phyloP scores from a whole-genome alignment of 2,329 filamentous ascomycete species.

The Gnomoniopsis sp. region DNA sequence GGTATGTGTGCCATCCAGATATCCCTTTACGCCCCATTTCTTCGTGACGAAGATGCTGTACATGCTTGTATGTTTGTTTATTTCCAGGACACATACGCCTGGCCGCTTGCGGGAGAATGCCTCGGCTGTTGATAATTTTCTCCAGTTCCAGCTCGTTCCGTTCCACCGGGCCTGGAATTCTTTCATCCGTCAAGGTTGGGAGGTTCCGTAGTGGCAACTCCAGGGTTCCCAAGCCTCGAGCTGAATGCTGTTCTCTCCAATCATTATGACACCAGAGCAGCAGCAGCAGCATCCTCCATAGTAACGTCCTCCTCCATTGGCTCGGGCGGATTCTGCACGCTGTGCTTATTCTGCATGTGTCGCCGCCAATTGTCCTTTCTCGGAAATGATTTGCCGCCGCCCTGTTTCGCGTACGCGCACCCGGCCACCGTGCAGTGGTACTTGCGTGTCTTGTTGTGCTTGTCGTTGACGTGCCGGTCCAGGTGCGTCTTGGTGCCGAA shows the following conservation, averaged over 20 bases:
- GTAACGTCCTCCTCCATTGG: slow-evolving; percentile 38
- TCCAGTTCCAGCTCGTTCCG: background rate
- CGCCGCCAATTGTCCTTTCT: slow-evolving; percentile 62
- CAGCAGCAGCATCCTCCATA: slow-evolving; percentile 1
- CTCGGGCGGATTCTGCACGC: slow-evolving; percentile 40
- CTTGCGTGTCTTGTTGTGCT: slow-evolving; percentile 57
- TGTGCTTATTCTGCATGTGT: slow-evolving; percentile 60
- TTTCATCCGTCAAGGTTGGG: background rate
- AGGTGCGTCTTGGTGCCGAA: slow-evolving; percentile 62
- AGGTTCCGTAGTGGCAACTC: background rate
- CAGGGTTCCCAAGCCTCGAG: background rate
- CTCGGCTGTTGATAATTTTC: background rate
- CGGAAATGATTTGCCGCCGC: slow-evolving; percentile 54
- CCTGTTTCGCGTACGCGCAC: slow-evolving; percentile 54
- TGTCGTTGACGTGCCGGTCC: slow-evolving; percentile 60
- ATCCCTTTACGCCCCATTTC: background rate
- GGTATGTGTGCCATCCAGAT: background rate
- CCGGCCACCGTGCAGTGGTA: slow-evolving; percentile 54
- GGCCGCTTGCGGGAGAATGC: background rate
- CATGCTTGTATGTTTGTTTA: background rate
- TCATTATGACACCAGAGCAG: background rate
- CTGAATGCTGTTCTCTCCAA: too few species aligned
- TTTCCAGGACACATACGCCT: background rate
- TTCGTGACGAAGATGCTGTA: background rate
- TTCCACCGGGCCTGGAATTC: too few species aligned